Evolutionary conservation across 1,284 basidiomycete genomes (phyloP).

Genomic region (Kwoniella shivajii): DNA sequence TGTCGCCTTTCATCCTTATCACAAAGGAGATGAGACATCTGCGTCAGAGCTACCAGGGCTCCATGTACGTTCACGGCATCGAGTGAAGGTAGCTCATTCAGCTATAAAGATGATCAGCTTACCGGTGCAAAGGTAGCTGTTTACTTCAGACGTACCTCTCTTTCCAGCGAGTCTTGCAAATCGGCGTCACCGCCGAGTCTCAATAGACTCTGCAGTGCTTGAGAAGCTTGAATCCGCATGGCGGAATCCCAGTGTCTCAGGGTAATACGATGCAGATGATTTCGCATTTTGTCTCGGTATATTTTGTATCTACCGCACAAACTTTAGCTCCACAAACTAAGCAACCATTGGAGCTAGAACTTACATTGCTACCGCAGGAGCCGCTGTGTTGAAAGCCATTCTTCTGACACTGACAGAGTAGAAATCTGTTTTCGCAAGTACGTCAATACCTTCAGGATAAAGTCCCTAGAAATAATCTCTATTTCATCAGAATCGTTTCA

Average conservation of each 20-base stretch:
- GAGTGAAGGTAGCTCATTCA: conserved; percentile 62
- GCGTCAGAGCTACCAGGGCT: conserved; percentile 70
- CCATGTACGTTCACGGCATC: conserved; percentile 80
- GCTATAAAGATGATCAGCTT: conserved; percentile 53
- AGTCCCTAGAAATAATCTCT: conserved; percentile 64
- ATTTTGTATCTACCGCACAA: conserved; percentile 55
- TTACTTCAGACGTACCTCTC: conserved; percentile 36
- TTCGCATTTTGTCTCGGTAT: conserved; percentile 71
- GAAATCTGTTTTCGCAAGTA: conserved; percentile 89
- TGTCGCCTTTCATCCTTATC: conserved; percentile 15
- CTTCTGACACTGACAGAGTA: conserved; percentile 85
- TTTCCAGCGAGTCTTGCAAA: conserved; percentile 32
- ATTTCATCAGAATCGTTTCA: neutral
- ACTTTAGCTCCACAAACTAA: neutral
- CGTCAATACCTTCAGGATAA: conserved; percentile 92
- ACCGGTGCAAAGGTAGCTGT: neutral
- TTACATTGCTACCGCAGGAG: conserved; percentile 80
- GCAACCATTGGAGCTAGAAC: conserved; percentile 51
- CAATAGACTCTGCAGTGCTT: conserved; percentile 71
- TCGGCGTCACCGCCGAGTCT: conserved; percentile 53
- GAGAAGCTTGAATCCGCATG: conserved; percentile 79
- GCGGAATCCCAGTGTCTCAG: conserved; percentile 86
- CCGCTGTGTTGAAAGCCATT: conserved; percentile 79
- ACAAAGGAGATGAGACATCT: conserved; percentile 60
- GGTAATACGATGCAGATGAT: conserved; percentile 74